A percentile compares a stretch with the other conserved stretches of the same genome.
These are phyloP conservation scores for Trichomonas vaginalis DNA, from an alignment of 208 protist species.

Conservation along the genomic window DNA sequence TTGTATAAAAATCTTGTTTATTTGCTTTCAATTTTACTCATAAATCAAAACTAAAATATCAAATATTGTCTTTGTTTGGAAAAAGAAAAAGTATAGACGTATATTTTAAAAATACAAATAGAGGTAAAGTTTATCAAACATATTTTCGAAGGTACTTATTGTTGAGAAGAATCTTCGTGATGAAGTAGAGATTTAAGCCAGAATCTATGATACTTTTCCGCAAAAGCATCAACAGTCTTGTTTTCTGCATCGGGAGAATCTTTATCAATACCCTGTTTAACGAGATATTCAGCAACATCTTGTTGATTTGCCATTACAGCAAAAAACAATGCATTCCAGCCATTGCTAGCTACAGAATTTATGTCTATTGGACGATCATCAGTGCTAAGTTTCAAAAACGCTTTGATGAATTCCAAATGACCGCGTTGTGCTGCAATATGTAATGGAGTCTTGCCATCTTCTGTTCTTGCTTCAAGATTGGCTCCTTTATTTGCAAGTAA, in stretches of 20 bases:
- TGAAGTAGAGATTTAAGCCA: background rate
- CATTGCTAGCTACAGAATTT: background rate
- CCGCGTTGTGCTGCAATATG: constrained; percentile 11
- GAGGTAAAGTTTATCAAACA: background rate
- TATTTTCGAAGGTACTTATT: background rate
- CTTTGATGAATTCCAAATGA: background rate
- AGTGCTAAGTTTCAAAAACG: background rate
- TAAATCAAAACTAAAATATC: too few relatives aligned
- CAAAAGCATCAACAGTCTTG: background rate
- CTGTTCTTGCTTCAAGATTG: background rate
- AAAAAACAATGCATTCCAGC: background rate
- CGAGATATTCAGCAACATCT: background rate
- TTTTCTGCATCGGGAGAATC: background rate
- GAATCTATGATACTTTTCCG: background rate
- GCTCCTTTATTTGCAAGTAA: background rate
- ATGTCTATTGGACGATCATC: background rate
- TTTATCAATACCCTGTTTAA: background rate
- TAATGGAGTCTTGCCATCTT: constrained; percentile 16
- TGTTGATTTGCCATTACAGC: background rate
- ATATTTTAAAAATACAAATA: too few relatives aligned
- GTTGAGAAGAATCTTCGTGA: background rate
- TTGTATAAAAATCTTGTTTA: too few relatives aligned
- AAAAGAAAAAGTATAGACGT: too few relatives aligned
- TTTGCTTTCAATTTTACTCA: too few relatives aligned
- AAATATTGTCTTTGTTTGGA: too few relatives aligned